Evolutionary conservation across 345 rosid genomes (phyloP).

Genomic region (Reutealis trisperma): DNA sequence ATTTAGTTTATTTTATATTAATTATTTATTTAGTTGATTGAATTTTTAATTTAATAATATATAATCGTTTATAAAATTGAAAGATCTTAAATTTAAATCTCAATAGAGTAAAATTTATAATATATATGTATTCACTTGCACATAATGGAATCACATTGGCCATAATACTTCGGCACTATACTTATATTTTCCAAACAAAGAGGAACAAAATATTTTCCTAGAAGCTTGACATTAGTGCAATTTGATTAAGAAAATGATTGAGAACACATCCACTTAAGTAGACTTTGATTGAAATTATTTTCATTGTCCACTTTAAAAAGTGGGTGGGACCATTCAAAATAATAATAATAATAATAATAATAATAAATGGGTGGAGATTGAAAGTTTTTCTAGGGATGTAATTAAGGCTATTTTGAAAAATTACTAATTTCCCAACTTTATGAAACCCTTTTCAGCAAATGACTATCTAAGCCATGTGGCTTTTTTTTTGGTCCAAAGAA

Average conservation of each 20-base stretch:
- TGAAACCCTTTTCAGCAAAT: not conserved
- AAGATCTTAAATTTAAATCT: not conserved
- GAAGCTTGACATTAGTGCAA: not conserved
- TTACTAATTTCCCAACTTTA: not conserved
- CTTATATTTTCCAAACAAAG: not conserved
- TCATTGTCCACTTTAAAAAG: not conserved
- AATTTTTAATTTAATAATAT: no score
- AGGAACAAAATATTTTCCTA: not conserved
- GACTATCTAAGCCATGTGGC: not conserved
- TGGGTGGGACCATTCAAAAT: no score
- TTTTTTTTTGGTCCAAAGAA: not conserved
- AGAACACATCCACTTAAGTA: not conserved
- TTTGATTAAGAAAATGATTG: not conserved
- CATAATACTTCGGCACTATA: not conserved
- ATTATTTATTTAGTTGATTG: no score
- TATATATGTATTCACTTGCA: not conserved
- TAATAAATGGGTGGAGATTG: not conserved
- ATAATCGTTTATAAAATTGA: no score
- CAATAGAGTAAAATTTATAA: not conserved
- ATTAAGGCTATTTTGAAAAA: not conserved
- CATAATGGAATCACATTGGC: not conserved
- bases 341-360: no score
- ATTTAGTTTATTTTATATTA: no score
- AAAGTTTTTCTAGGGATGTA: not conserved
- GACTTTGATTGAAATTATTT: not conserved